phyloP scores from a whole-genome alignment of 129 eudicot genomes.

The Lactuca sativa region DNA sequence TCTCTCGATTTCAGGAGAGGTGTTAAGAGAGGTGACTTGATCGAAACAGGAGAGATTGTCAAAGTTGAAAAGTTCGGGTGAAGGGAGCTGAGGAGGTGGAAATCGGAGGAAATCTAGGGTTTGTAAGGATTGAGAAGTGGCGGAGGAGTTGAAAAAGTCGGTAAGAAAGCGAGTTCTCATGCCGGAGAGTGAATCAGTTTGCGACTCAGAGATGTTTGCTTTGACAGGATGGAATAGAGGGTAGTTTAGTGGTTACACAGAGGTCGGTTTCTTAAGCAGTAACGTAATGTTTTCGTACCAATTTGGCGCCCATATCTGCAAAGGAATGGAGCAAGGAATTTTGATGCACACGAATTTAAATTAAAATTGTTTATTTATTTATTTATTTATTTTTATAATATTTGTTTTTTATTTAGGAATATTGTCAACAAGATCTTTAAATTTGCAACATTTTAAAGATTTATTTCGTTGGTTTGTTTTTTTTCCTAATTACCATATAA shows the following conservation, averaged over 20 bases:
- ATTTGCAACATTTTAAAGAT: no score
- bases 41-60: conserved; percentile 39
- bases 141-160: conserved; percentile 49
- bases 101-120: conserved; percentile 69
- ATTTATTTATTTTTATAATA: no score
- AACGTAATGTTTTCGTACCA: conserved; percentile 2
- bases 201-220: neutral
- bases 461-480: no score
- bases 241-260: neutral
- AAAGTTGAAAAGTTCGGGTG: conserved; percentile 32
- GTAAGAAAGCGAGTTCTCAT: conserved; percentile 87
- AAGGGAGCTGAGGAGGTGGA: conserved; percentile 55
- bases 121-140: conserved; percentile 40
- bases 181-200: conserved; percentile 19
- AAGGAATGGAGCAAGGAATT: no score
- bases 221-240: neutral
- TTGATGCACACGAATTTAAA: no score
- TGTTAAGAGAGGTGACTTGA: conserved; percentile 25
- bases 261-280: neutral
- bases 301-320: conserved; percentile 13
- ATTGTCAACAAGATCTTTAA: no score
- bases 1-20: conserved; percentile 37
- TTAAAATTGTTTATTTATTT: no score
- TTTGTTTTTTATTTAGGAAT: no score
- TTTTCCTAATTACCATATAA: no score